phyloP scores from a whole-genome alignment of 768 basidiomycete species.

The Phlebiopsis flavidoalba region DNA sequence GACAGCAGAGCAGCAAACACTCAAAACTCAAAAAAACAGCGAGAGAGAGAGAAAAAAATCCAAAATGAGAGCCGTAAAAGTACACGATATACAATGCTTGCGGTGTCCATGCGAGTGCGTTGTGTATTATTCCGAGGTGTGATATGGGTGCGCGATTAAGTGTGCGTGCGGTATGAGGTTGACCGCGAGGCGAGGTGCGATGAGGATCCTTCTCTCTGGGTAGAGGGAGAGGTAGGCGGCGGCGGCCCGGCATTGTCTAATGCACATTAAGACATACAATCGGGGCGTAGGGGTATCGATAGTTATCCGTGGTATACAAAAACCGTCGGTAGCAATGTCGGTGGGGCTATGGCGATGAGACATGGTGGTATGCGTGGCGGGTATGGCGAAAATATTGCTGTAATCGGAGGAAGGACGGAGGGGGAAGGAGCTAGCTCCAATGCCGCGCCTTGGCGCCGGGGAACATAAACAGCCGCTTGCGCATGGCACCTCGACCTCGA shows the following conservation, averaged over 20 bases:
- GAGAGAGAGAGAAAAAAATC: neutral
- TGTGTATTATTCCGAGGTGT: neutral
- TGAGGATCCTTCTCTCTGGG: too few relatives aligned
- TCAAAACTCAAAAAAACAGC: too few relatives aligned
- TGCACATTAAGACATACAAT: too few relatives aligned
- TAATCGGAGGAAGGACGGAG: neutral
- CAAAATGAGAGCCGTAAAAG: slow-evolving; percentile 3
- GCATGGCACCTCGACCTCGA: slow-evolving; percentile 49
- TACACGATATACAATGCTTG: neutral
- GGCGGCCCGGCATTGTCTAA: too few relatives aligned
- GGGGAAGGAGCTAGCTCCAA: neutral
- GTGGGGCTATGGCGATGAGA: too few relatives aligned
- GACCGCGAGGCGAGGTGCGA: neutral
- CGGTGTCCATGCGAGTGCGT: neutral
- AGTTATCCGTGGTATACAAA: too few relatives aligned
- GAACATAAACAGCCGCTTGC: slow-evolving; percentile 70
- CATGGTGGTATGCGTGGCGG: neutral
- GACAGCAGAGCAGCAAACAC: neutral
- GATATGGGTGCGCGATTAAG: neutral
- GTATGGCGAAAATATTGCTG: too few relatives aligned
- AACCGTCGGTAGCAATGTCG: too few relatives aligned
- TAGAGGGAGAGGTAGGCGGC: too few relatives aligned
- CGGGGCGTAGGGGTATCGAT: too few relatives aligned
- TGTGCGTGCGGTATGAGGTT: neutral
- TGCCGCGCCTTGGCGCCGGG: slow-evolving; percentile 26